Base-by-base conservation (phyloP, 2,329 filamentous ascomycete species). In the Aspergillus sp. region DNA sequence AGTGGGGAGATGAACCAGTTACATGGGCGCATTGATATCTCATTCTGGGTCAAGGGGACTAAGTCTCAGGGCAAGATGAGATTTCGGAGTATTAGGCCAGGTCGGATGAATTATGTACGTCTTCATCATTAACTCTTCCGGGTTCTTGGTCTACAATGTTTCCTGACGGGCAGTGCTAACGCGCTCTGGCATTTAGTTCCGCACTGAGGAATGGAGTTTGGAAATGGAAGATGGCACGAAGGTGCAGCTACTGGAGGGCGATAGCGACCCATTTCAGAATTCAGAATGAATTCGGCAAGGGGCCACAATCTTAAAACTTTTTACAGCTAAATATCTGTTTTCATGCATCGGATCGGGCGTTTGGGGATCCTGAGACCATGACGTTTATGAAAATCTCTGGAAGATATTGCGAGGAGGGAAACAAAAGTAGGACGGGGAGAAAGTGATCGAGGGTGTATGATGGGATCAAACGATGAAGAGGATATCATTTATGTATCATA, bases 191-290 rank as follows among this genome's bases (percentile, higher is more conserved):
- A 49, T 48, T 34, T 57, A 83, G 74, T 97, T 95, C 68, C 83
- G 88, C 72, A 98, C 93, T 33, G 79, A 83, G 48, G 86, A 90
- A 73, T 98, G 91, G 90, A 93, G 84, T 62, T 72, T 98, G 58
- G 81, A 83, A 64, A 81, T 80, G 52, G 74, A 78, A 51, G 79
- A 81, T 59, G 80, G 80, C 38, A 73, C 73, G 44, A 80, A 84
- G 54, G 77, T 96, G 54, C 84, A 94, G 62, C 69, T 98, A 65
- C 75, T 96, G 52, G 80, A 78, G 1, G 73, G 86, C 56, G 80
- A 77, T 4, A 73, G 70, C 49, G 76, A 93, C 73, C 86, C 87
- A 38, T 89, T 93, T 63, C 69, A 65, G 57, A 75, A 68, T 10
- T 66, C 77, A 38, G 62, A 71, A 58, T 65, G 56, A 72, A 69